Evolutionary conservation across 2,329 filamentous ascomycete species (phyloP), one percentile per base, ranked within the genome.

Genomic region (Fusarium subglutinans): DNA sequence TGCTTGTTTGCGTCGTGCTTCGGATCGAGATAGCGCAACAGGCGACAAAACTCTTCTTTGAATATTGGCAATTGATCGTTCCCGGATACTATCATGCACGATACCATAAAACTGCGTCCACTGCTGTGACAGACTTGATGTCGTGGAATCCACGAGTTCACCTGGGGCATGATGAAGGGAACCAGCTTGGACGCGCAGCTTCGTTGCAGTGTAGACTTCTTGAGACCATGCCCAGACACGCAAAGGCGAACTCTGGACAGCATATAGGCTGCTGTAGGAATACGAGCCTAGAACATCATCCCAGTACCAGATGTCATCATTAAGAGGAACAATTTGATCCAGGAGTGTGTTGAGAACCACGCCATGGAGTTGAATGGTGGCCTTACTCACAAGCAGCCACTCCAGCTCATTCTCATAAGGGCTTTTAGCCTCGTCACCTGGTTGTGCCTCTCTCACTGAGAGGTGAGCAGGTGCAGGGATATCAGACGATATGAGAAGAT

Each of bases 261-360:
- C 92, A 82, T 98, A 98, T 8, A 98, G 81, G 38, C 91, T 92
- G 73, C 93, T 95, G 78, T 92, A 94, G 55, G 90, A 88, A 76
- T 94, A 92, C 2, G 94, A 97, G 15, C 90, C 90, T 37, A 98
- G 84, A 5, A 98, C 89, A 75, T 96, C 93, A 79, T 98, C 94
- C 96, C 96, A 99, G 81, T 98, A 98, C 90, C 93, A 95, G 30
- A 98, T 92, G 76, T 98, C 95, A 74, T 98, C 92, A 77, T 91
- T 93, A 24, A 99, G 83, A 1, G 92, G 92, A 17, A 96, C 91
- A 17, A 95, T 97, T 77, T 96, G 93, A 63, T 96, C 92, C 17
- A 98, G 84, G 8, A 98, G 87, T 0, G 90, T 91, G 76, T 91
- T 91, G 75, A 98, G 85, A 45, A 97, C 88, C 55, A 94, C 85